Percentiles rank a stretch among this genome's conserved stretches.
phyloP scores from a whole-genome alignment of 192 early-diverging fungal genomes.

The Diversispora epigaea region DNA sequence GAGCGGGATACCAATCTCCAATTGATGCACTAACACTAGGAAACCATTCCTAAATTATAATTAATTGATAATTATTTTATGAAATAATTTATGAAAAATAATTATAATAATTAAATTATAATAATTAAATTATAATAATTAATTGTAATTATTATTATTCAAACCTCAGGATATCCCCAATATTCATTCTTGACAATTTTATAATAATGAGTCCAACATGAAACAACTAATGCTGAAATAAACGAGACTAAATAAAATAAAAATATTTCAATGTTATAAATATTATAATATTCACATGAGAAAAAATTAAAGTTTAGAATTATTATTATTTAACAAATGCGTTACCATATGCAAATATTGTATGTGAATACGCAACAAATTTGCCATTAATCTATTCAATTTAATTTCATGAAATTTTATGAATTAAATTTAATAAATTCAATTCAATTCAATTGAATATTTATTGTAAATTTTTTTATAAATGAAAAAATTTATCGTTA shows the following conservation, averaged over 20 bases:
- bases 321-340: neutral
- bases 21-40: constrained; percentile 80
- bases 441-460: too few relatives aligned
- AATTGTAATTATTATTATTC: too few relatives aligned
- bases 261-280: constrained; percentile 14
- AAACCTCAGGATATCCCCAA: constrained; percentile 72
- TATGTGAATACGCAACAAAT: constrained; percentile 40
- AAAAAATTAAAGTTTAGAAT: neutral
- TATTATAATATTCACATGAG: neutral
- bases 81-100: neutral
- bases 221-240: constrained; percentile 61
- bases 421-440: too few relatives aligned
- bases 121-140: constrained; percentile 12
- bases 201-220: constrained; percentile 74
- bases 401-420: too few relatives aligned
- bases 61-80: neutral
- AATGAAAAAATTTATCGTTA: too few relatives aligned
- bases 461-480: too few relatives aligned
- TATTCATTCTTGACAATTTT: constrained; percentile 79
- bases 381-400: too few relatives aligned
- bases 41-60: constrained; percentile 63
- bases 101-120: neutral
- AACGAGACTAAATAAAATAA: constrained; percentile 57
- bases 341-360: constrained; percentile 49
- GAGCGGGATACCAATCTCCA: constrained; percentile 76